Evolutionary conservation across 768 basidiomycete species (phyloP), one percentile per base, ranked within the genome.

Genomic region (Trametes sanguinea): DNA sequence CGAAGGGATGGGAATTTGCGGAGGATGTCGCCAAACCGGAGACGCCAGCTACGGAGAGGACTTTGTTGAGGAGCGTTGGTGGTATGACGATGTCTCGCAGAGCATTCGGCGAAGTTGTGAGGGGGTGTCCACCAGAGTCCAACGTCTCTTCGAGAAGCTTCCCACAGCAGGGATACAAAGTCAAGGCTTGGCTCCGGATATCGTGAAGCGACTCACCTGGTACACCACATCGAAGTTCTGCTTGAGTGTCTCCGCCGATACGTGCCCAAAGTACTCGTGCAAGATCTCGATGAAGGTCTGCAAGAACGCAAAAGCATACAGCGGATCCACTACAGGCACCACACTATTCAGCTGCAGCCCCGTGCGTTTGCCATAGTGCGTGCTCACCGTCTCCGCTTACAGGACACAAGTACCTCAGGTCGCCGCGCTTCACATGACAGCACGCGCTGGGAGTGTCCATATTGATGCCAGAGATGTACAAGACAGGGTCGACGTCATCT

Each of bases 191-290:
- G 22, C 22, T 22, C 22, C 22, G 22, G 22, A 22, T 22, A 22
- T 22, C 22, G 22, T 22, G 22, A 22, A 22, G 22, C 22, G 22
- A 63, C 83, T 29, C 64, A 91, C 94, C 80, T 96, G 95, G 70
- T 98, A 96, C 6, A 97, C 94, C 29, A 93, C 85, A 69, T 98
- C 95, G 73, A 97, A 96, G 73, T 96, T 92, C 62, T 97, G 94
- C 68, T 87, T 91, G 65, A 98, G 76, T 2, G 85, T 87, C 5
- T 84, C 82, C 29, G 90, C 85, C 35, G 89, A 92, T 27, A 95
- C 80, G n/a, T 85, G 83, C 1, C 92, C 94, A 65, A 97, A 87
- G 71, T 98, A 98, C 62, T 96, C 93, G 51, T 80, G 78, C 47
- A 98, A 76, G 48, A 95, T 89, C 53, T 92, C 88, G 40, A 90